These are phyloP conservation scores for Cruciata laevipes DNA, from an alignment of 257 asterid genomes.

Conservation along the genomic window DNA sequence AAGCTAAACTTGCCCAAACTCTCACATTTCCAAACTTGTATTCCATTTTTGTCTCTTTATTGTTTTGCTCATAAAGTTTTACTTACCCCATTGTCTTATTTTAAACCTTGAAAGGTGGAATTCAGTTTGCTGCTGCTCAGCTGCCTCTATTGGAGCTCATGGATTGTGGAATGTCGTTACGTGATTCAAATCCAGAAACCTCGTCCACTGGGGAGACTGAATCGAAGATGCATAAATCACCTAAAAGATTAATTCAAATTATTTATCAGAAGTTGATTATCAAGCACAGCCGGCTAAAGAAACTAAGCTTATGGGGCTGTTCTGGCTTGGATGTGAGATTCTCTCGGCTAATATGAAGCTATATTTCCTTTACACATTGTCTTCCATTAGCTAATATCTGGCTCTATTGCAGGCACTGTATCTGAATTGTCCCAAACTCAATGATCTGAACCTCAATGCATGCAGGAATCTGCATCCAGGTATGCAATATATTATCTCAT, in stretches of 20 bases:
- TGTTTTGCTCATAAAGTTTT: background rate
- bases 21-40: background rate
- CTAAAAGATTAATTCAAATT: slow-evolving; percentile 51
- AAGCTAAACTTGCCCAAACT: slow-evolving; percentile 18
- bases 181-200: slow-evolving; percentile 47
- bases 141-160: slow-evolving; percentile 70
- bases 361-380: slow-evolving; percentile 1
- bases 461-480: slow-evolving; percentile 87
- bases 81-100: slow-evolving; percentile 6
- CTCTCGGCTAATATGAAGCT: slow-evolving; percentile 5
- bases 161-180: slow-evolving; percentile 95
- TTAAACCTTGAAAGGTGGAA: slow-evolving; percentile 55
- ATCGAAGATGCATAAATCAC: slow-evolving; percentile 35
- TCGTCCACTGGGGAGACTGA: slow-evolving; percentile 35
- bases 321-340: slow-evolving; percentile 89
- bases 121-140: slow-evolving; percentile 92
- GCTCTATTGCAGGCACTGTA: slow-evolving; percentile 62
- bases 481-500: slow-evolving; percentile 14
- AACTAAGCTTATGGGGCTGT: slow-evolving; percentile 98
- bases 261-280: slow-evolving; percentile 81
- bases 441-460: slow-evolving; percentile 74
- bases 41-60: background rate
- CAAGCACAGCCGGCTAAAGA: slow-evolving; percentile 77
- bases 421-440: slow-evolving; percentile 75
- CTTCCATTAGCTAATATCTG: slow-evolving; percentile 20